Conservation (phyloP, 306 rosid genomes). For the Delonix regia region DNA sequence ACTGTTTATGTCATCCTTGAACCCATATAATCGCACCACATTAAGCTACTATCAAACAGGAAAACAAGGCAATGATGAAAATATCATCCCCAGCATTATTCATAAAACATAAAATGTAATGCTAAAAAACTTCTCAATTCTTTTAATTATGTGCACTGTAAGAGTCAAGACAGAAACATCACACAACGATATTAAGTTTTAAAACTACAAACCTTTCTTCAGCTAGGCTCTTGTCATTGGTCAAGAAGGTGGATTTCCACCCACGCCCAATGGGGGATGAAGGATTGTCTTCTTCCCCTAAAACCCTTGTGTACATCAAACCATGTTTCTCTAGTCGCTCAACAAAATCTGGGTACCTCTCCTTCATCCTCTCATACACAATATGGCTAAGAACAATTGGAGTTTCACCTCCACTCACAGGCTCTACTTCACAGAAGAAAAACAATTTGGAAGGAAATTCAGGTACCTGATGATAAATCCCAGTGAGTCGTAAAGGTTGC, state of each 20-base stretch:
- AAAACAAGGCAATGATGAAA: neutral
- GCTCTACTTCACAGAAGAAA: slow-evolving; percentile 90
- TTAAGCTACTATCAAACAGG: neutral
- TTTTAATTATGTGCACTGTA: neutral
- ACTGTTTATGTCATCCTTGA: neutral
- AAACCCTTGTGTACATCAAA: slow-evolving; percentile 66
- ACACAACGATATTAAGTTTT: neutral
- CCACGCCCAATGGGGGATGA: slow-evolving; percentile 92
- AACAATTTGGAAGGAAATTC: slow-evolving; percentile 79
- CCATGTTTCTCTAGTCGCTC: slow-evolving; percentile 70
- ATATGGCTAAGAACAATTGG: slow-evolving; percentile 84
- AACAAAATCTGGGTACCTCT: slow-evolving; percentile 74
- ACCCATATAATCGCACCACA: neutral
- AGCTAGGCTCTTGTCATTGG: slow-evolving; percentile 70
- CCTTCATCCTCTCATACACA: slow-evolving; percentile 73
- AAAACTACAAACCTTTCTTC: slow-evolving; percentile 63
- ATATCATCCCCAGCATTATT: neutral
- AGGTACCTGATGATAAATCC: slow-evolving; percentile 58
- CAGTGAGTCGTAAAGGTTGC: neutral
- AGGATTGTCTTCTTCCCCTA: slow-evolving; percentile 79
- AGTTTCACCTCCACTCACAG: slow-evolving; percentile 83
- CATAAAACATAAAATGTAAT: neutral
- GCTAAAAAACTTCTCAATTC: neutral
- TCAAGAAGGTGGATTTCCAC: slow-evolving; percentile 93
- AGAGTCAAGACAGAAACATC: neutral